A percentile compares a stretch with the other conserved stretches of the same genome.
phyloP scores from a whole-genome alignment of 202 grass and related monocot species.

The Hordeum pubiflorum region DNA sequence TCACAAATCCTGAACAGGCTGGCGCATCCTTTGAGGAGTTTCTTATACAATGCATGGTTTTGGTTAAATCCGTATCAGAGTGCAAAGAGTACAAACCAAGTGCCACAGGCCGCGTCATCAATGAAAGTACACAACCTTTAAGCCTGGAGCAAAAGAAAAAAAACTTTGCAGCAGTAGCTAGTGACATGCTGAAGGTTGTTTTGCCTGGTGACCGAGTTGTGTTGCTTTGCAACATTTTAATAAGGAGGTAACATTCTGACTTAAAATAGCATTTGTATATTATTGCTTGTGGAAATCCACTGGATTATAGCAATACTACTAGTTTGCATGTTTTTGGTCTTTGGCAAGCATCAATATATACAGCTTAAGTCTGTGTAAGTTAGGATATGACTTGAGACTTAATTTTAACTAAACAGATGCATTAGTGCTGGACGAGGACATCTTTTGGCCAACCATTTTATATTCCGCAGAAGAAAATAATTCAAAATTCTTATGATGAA shows the following conservation, averaged over 20 bases:
- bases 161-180: conserved; percentile 60
- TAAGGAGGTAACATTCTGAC: conserved; percentile 63
- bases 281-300: background rate
- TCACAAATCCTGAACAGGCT: conserved; percentile 73
- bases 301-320: background rate
- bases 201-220: conserved; percentile 69
- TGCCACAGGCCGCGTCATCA: conserved; percentile 65
- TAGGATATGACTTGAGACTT: background rate
- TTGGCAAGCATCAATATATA: conserved; percentile 1
- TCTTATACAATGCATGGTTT: conserved; percentile 93
- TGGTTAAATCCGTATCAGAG: conserved; percentile 76
- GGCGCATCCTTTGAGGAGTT: conserved; percentile 72
- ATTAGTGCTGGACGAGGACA: background rate
- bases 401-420: background rate
- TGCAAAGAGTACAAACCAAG: conserved; percentile 91
- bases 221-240: conserved; percentile 87
- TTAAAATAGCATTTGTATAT: background rate
- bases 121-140: conserved; percentile 47
- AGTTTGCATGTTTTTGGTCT: conserved; percentile 17
- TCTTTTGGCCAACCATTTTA: background rate
- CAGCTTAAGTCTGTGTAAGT: background rate
- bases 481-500: background rate
- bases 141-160: conserved; percentile 86
- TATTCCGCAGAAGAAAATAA: background rate
- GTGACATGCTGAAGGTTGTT: conserved; percentile 65